Evolutionary conservation across 495 filamentous ascomycete species (phyloP).

Genomic region (Aspergillus ostianus): DNA sequence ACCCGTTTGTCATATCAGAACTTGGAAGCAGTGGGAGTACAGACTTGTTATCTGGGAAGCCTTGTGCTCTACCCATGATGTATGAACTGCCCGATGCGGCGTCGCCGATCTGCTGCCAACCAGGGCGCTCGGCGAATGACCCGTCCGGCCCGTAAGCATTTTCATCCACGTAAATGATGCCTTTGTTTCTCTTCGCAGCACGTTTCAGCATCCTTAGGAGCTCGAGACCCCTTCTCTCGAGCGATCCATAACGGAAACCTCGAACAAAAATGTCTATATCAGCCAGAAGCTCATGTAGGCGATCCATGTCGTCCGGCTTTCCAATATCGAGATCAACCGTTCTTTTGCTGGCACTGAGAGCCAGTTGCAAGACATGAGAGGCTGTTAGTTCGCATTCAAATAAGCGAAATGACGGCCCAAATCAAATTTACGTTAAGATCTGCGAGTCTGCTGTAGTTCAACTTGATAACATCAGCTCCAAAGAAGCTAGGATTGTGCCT

Average conservation of each 20-base stretch:
- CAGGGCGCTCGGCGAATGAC: constrained; percentile 31
- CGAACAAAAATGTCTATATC: constrained; percentile 57
- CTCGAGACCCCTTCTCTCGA: constrained; percentile 52
- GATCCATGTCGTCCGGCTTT: constrained; percentile 38
- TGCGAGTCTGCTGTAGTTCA: constrained; percentile 53
- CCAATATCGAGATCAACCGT: constrained; percentile 51
- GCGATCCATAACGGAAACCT: constrained; percentile 52
- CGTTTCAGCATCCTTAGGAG: constrained; percentile 42
- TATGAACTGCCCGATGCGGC: background rate
- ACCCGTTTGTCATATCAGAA: constrained; percentile 67
- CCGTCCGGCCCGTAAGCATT: constrained; percentile 57
- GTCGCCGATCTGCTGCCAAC: constrained; percentile 48
- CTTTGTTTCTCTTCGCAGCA: constrained; percentile 41
- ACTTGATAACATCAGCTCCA: constrained; percentile 60
- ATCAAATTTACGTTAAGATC: constrained; percentile 38
- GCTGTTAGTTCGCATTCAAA: background rate
- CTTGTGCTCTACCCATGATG: constrained; percentile 40
- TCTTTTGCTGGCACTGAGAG: constrained; percentile 56
- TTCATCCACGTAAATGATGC: constrained; percentile 61
- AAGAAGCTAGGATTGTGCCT: constrained; percentile 52
- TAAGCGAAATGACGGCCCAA: background rate
- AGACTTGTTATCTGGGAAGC: constrained; percentile 59
- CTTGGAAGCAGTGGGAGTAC: constrained; percentile 69
- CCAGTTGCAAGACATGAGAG: constrained; percentile 33
- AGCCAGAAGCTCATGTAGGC: constrained; percentile 42